These are phyloP conservation scores for Dactylellina leptospora DNA, from an alignment of 2,329 filamentous ascomycete genomes.

Conservation along the genomic window DNA sequence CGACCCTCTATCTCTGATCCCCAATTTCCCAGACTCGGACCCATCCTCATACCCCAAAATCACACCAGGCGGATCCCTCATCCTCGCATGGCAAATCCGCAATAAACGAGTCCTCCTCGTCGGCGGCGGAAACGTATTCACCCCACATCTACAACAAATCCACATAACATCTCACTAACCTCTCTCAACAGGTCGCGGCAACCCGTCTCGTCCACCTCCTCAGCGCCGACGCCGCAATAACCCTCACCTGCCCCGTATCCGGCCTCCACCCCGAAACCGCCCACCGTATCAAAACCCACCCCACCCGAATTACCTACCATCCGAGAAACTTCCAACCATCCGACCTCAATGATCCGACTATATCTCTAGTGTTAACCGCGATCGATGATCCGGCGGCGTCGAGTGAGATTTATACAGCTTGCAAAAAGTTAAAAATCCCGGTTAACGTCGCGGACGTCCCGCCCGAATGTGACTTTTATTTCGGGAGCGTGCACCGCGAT, in stretches of 20 bases:
- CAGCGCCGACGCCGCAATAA: constrained; percentile 91
- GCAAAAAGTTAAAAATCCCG: constrained; percentile 81
- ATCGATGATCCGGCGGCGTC: constrained; percentile 94
- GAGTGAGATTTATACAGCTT: constrained; percentile 88
- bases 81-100: constrained; percentile 93
- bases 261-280: constrained; percentile 90
- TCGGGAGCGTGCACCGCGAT: constrained; percentile 93
- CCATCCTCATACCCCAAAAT: constrained; percentile 74
- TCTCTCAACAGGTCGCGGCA: constrained; percentile 98
- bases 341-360: constrained; percentile 76
- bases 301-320: constrained; percentile 77
- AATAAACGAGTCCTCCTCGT: constrained; percentile 90
- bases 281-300: constrained; percentile 73
- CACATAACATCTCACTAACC: constrained; percentile 54
- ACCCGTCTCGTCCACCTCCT: constrained; percentile 92
- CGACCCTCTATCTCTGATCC: constrained; percentile 32
- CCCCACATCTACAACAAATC: constrained; percentile 50
- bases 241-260: constrained; percentile 78
- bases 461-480: constrained; percentile 97
- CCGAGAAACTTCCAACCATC: constrained; percentile 83
- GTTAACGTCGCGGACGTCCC: constrained; percentile 98
- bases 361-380: constrained; percentile 88
- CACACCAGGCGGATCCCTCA: constrained; percentile 88
- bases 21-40: constrained; percentile 37
- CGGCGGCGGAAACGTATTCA: constrained; percentile 87